Evolutionary conservation across 768 basidiomycete genomes (phyloP).

Genomic region (Boletus barrowsii): DNA sequence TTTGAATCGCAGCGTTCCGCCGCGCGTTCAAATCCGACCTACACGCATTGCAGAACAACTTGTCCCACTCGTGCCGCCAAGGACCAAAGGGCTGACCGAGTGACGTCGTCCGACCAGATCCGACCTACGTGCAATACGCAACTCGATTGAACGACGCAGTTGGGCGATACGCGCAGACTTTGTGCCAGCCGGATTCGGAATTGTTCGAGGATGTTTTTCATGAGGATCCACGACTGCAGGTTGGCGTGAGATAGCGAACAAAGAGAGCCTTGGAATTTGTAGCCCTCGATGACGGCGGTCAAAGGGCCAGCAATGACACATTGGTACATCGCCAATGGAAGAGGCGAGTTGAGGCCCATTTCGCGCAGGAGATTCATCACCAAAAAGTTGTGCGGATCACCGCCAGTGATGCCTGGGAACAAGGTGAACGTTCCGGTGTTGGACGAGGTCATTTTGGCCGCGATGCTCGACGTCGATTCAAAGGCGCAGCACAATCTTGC

Average conservation of each 20-base stretch:
- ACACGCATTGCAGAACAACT: constrained; percentile 10
- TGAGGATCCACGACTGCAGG: constrained; percentile 7
- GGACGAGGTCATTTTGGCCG: constrained; percentile 1
- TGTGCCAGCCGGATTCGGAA: not conserved
- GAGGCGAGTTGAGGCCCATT: constrained; percentile 1
- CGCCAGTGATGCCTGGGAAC: not conserved
- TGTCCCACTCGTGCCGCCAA: constrained; percentile 17
- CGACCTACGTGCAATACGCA: not conserved
- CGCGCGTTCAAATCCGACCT: not conserved
- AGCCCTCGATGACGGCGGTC: constrained; percentile 5
- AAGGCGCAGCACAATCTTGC: constrained; percentile 1
- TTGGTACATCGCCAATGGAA: constrained; percentile 15
- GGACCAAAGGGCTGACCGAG: constrained; percentile 2
- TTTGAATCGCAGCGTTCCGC: constrained; percentile 2
- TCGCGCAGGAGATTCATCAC: constrained; percentile 16
- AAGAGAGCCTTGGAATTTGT: not conserved
- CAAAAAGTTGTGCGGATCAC: constrained; percentile 16
- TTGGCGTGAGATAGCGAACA: constrained; percentile 3
- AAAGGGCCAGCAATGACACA: constrained; percentile 6
- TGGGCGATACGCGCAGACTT: not conserved
- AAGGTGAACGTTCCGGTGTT: not conserved
- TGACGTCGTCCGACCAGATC: constrained; percentile 7
- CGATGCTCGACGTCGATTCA: not conserved
- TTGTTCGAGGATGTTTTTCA: constrained; percentile 2
- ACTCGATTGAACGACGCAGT: constrained; percentile 1